These are phyloP conservation scores for Tolypocladium capitatum DNA, from an alignment of 2,329 filamentous ascomycete genomes.

Conservation along the genomic window DNA sequence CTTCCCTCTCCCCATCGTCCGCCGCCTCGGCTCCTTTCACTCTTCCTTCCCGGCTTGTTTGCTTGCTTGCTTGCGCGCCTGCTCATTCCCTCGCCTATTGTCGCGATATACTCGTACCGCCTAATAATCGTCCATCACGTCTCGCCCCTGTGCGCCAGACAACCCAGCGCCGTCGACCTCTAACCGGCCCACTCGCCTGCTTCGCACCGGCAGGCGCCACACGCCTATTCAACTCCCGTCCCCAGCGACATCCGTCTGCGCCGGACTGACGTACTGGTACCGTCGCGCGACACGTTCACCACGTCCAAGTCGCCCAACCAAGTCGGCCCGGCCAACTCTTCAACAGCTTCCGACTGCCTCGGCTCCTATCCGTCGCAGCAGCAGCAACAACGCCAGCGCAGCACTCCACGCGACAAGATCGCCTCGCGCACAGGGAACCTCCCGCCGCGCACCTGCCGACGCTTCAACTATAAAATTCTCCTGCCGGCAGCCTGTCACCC, in stretches of 20 bases:
- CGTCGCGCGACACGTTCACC: not conserved
- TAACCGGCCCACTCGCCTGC: constrained; percentile 2
- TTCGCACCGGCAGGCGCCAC: constrained; percentile 5
- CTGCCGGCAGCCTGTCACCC: constrained; percentile 8
- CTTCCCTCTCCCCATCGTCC: constrained; percentile 2
- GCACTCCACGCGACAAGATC: not conserved
- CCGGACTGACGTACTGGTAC: constrained; percentile 3
- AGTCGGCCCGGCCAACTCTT: not conserved
- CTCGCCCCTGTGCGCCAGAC: not conserved
- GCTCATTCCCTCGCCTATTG: not conserved
- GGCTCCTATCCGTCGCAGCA: not conserved
- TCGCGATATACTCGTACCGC: not conserved
- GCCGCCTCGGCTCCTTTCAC: constrained; percentile 1
- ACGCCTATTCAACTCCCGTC: constrained; percentile 1
- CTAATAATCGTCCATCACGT: not conserved
- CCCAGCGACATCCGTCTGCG: constrained; percentile 5
- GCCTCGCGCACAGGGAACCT: not conserved
- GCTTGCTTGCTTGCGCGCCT: not conserved
- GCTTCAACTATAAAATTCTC: constrained; percentile 1
- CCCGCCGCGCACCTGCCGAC: not conserved
- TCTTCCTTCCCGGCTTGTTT: constrained; percentile 1
- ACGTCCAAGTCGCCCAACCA: not conserved
- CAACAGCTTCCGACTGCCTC: not conserved
- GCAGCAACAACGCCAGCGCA: not conserved
- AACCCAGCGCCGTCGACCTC: not conserved